These are phyloP conservation scores for Phanerochaete sordida DNA, from an alignment of 768 basidiomycete genomes.

Conservation along the genomic window DNA sequence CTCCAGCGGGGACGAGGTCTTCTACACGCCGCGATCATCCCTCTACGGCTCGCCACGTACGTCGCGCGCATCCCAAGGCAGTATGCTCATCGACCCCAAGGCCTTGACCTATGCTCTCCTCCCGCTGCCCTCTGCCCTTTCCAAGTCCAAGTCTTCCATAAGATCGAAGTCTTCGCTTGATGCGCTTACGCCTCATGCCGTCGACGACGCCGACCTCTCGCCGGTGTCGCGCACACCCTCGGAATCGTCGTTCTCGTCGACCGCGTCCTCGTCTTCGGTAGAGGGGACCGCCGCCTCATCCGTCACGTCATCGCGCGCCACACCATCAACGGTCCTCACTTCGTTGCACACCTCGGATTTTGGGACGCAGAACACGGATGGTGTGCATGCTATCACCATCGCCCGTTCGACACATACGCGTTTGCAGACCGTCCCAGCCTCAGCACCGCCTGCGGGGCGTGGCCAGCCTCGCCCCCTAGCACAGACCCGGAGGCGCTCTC, in stretches of 20 bases:
- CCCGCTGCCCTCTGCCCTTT: slow-evolving; percentile 18
- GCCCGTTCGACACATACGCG: slow-evolving; percentile 14
- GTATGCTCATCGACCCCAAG: slow-evolving; percentile 23
- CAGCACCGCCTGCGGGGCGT: slow-evolving; percentile 7
- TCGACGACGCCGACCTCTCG: slow-evolving; percentile 19
- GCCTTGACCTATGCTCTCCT: slow-evolving; percentile 25
- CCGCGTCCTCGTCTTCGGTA: slow-evolving; percentile 14
- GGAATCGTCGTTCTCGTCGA: slow-evolving; percentile 34
- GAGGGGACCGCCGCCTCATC: slow-evolving; percentile 26
- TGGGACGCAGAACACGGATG: neutral
- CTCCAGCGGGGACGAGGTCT: slow-evolving; percentile 41
- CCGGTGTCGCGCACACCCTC: slow-evolving; percentile 32
- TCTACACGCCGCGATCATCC: slow-evolving; percentile 52
- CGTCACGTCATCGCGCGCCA: slow-evolving; percentile 38
- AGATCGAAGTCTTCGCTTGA: slow-evolving; percentile 1
- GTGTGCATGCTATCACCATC: slow-evolving; percentile 19
- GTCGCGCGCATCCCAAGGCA: slow-evolving; percentile 40
- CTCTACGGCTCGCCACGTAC: slow-evolving; percentile 46
- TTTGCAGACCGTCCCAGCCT: slow-evolving; percentile 13
- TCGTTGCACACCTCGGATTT: slow-evolving; percentile 24
- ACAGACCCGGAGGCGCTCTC: slow-evolving; percentile 10
- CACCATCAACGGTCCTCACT: slow-evolving; percentile 33
- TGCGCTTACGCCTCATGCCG: slow-evolving; percentile 25
- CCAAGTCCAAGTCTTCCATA: slow-evolving; percentile 23
- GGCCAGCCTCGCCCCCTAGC: slow-evolving; percentile 12